phyloP scores from a whole-genome alignment of 257 asterid species.

The Voacanga thouarsii region DNA sequence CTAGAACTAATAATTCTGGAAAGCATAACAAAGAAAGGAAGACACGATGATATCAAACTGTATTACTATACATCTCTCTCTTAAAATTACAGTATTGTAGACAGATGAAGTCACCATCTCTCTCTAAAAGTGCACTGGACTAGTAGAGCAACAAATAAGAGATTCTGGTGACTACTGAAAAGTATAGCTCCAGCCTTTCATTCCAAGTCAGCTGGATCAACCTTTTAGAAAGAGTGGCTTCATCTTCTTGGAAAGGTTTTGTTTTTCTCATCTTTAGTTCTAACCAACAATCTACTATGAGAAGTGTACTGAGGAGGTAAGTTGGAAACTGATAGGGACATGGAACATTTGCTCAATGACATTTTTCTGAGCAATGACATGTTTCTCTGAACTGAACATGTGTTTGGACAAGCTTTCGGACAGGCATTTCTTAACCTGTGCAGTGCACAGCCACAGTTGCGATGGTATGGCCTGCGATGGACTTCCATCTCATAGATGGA shows the following conservation, averaged over 20 bases:
- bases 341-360: background rate
- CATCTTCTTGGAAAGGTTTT: background rate
- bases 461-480: constrained; percentile 68
- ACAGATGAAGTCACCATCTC: background rate
- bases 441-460: constrained; percentile 63
- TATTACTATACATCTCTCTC: background rate
- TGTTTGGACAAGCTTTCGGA: background rate
- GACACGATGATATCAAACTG: background rate
- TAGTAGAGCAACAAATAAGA: background rate
- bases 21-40: background rate
- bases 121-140: background rate
- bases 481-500: constrained; percentile 48
- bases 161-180: background rate
- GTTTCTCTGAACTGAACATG: background rate
- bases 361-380: background rate
- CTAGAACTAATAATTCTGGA: background rate
- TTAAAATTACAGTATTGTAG: background rate
- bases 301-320: background rate
- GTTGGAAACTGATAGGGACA: background rate
- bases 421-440: constrained; percentile 35
- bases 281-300: background rate
- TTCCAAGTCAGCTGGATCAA: background rate
- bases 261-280: background rate
- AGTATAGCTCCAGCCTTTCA: background rate
- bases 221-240: background rate